These are phyloP conservation scores for Neurospora sp. DNA, from an alignment of 495 filamentous ascomycete genomes.

Conservation along the genomic window DNA sequence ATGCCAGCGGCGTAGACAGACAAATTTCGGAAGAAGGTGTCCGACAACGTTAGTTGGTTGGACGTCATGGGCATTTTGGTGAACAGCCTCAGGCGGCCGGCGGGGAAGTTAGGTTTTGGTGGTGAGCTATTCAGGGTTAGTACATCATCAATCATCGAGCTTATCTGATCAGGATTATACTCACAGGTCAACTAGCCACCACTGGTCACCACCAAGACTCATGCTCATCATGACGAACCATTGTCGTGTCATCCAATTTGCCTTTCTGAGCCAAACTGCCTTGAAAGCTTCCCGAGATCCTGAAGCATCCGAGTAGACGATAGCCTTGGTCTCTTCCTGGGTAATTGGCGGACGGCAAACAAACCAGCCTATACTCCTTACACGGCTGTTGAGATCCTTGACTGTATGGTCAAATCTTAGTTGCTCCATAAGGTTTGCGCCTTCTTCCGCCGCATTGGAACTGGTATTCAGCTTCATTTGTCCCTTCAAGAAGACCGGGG, in stretches of 20 bases:
- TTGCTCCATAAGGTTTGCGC: constrained; percentile 39
- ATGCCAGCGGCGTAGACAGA: constrained; percentile 29
- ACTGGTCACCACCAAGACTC: constrained; percentile 63
- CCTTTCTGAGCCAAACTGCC: constrained; percentile 53
- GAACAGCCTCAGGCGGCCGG: constrained; percentile 18
- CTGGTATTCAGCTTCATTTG: constrained; percentile 44
- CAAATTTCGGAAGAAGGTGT: constrained; percentile 30
- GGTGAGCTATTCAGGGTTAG: constrained; percentile 10
- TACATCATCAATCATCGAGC: background rate
- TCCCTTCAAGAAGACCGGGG: constrained; percentile 23
- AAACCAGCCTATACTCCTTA: constrained; percentile 53
- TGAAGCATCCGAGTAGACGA: constrained; percentile 38
- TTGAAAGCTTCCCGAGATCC: constrained; percentile 40
- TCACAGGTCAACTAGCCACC: constrained; percentile 62
- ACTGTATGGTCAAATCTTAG: constrained; percentile 48
- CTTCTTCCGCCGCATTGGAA: constrained; percentile 45
- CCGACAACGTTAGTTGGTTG: constrained; percentile 21
- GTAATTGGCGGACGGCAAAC: constrained; percentile 43
- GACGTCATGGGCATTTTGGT: constrained; percentile 28
- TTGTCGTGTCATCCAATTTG: constrained; percentile 44
- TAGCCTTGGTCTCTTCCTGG: constrained; percentile 46
- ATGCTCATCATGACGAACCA: constrained; percentile 63
- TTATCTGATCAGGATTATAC: constrained; percentile 12
- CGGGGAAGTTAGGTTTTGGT: constrained; percentile 8
- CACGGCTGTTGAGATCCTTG: constrained; percentile 53